Percentiles rank a stretch among this genome's conserved stretches.
Evolutionary conservation across 352 stramenopile genomes (phyloP).

Genomic region (Phytophthora nicotianae): DNA sequence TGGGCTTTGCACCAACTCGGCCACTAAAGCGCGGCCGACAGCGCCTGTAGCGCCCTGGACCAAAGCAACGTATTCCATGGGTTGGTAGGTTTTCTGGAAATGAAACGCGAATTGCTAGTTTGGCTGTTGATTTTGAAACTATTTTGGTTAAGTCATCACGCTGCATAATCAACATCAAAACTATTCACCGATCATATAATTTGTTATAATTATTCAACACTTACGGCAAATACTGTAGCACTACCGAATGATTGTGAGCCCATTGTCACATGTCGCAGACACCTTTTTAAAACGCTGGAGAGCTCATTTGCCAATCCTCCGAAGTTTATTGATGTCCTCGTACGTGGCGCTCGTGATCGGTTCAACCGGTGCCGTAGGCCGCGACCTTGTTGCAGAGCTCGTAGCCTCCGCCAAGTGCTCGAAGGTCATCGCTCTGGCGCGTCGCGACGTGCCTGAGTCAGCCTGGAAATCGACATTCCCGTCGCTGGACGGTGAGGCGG

Average conservation of each 20-base stretch:
- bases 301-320: slow-evolving; percentile 19
- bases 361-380: slow-evolving; percentile 72
- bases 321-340: slow-evolving; percentile 15
- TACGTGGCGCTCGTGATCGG: slow-evolving; percentile 80
- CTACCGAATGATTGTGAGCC: slow-evolving; percentile 12
- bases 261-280: slow-evolving; percentile 17
- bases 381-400: slow-evolving; percentile 73
- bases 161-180: too few species aligned
- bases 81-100: too few species aligned
- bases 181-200: too few species aligned
- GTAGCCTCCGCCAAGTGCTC: slow-evolving; percentile 63
- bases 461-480: slow-evolving; percentile 58
- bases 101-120: too few species aligned
- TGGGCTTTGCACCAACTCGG: slow-evolving; percentile 58
- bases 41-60: slow-evolving; percentile 68
- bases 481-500: slow-evolving; percentile 41
- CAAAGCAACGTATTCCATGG: slow-evolving; percentile 54
- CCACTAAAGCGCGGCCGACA: slow-evolving; percentile 68
- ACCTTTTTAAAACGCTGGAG: not conserved
- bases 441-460: slow-evolving; percentile 59
- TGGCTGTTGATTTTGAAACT: too few species aligned
- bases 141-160: too few species aligned
- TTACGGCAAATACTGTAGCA: too few species aligned
- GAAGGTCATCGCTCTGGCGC: slow-evolving; percentile 73
- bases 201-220: too few species aligned